phyloP scores from a whole-genome alignment of 495 filamentous ascomycete genomes.

The Cudoniella acicularis region DNA sequence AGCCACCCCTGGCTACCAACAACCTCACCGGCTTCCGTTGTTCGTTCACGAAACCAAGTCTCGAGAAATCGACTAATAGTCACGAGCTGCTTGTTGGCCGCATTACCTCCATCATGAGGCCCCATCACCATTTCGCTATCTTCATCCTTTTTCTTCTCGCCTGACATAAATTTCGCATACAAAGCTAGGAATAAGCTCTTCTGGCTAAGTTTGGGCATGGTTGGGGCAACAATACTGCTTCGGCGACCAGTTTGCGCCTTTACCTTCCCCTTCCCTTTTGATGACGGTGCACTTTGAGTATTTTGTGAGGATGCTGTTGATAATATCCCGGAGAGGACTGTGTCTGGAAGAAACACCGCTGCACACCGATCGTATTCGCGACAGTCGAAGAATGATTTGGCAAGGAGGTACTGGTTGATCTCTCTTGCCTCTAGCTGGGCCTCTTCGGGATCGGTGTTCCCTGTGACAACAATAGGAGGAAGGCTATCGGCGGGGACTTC shows the following conservation, averaged over 20 bases:
- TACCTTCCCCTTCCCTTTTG: slow-evolving; percentile 38
- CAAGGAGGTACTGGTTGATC: slow-evolving; percentile 77
- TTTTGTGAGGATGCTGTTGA: slow-evolving; percentile 37
- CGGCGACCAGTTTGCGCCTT: slow-evolving; percentile 23
- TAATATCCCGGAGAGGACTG: slow-evolving; percentile 59
- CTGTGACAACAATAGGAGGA: slow-evolving; percentile 33
- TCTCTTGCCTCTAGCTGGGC: slow-evolving; percentile 76
- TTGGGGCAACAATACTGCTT: slow-evolving; percentile 33
- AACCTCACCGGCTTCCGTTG: slow-evolving; percentile 52
- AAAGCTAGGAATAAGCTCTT: slow-evolving; percentile 89
- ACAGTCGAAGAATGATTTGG: slow-evolving; percentile 94
- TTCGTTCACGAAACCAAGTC: slow-evolving; percentile 65
- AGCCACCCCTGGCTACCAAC: slow-evolving; percentile 79
- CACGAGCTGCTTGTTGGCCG: slow-evolving; percentile 77
- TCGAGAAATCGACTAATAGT: slow-evolving; percentile 72
- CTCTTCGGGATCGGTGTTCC: slow-evolving; percentile 60
- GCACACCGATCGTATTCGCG: slow-evolving; percentile 94
- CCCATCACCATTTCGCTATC: slow-evolving; percentile 97
- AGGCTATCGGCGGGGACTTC: slow-evolving; percentile 27
- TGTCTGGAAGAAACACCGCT: slow-evolving; percentile 78
- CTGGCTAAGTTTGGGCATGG: slow-evolving; percentile 66
- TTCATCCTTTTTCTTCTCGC: slow-evolving; percentile 94
- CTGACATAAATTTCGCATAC: slow-evolving; percentile 88
- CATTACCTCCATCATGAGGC: slow-evolving; percentile 79
- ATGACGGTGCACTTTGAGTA: slow-evolving; percentile 34